Evolutionary conservation across 208 protist species (phyloP), one percentile per base, ranked within the genome.

Genomic region (Leishmania amazonensis): DNA sequence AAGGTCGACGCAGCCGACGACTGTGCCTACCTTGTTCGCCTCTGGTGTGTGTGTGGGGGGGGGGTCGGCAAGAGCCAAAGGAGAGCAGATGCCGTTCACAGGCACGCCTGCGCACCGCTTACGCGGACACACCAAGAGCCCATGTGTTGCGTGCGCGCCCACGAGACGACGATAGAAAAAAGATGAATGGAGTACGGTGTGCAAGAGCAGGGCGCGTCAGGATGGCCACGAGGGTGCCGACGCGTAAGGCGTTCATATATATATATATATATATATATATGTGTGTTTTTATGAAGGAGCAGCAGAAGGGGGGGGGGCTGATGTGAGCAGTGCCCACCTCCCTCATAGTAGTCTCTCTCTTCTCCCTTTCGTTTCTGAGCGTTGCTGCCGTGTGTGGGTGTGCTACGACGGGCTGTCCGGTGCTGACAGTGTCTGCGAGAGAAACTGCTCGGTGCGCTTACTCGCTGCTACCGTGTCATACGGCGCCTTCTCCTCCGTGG

Each of bases 401-500:
- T 24, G n/a, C 11, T 45, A 35, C n/a, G 35, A 54, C 47, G 13
- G 40, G 47, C 24, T 19, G 75, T 1, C 24, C 54, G 47, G 51
- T 53, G 57, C 31, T 49, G 60, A 71, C 40, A 8, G 60, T 15
- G 47, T 35, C 28, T 79, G 76, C 9, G 51, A 24, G 28, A 86
- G 60, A 21, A 83, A 17, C 15, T 40, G 64, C 38, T 57, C 68
- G 8, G 87, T 92, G 81, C 91, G 91, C 31, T 65, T 60, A 4
- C 19, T 17, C 51, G 93, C 93, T 2, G 91, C 93, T 60, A 85
- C 87, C 19, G 77, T 70, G 73, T 95, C 93, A 77, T 90, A 96
- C 3, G 87, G 84, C 1, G 84, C 76, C 88, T 95, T 95, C 49
- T 91, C 91, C 24, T 38, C 81, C 9, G 77, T 49, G 13, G 79